These are phyloP conservation scores for Colletotrichum truncatum DNA, from an alignment of 2,329 filamentous ascomycete genomes.

Conservation along the genomic window DNA sequence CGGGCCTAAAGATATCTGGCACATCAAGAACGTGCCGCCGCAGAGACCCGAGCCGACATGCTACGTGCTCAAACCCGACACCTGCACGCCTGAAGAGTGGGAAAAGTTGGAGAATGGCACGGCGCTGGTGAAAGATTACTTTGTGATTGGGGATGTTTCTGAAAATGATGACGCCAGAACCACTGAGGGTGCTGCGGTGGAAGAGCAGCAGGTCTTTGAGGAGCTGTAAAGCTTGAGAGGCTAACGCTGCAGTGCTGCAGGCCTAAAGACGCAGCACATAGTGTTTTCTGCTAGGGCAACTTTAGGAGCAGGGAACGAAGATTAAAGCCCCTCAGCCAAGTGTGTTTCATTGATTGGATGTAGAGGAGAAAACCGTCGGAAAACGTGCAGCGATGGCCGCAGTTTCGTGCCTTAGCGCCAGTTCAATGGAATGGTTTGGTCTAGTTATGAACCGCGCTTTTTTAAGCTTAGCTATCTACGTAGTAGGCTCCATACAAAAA, in stretches of 20 bases:
- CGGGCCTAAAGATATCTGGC: slow-evolving; percentile 45
- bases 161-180: slow-evolving; percentile 1
- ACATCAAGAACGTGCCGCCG: slow-evolving; percentile 58
- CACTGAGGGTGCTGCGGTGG: not conserved
- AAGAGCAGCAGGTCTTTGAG: not conserved
- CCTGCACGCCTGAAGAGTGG: slow-evolving; percentile 64
- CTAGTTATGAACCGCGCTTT: slow-evolving; percentile 3
- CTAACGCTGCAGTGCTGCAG: not conserved
- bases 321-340: slow-evolving; percentile 4
- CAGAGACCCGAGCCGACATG: slow-evolving; percentile 61
- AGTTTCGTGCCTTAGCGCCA: slow-evolving; percentile 16
- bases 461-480: slow-evolving; percentile 18
- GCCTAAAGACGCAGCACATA: too few species aligned
- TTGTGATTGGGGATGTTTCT: slow-evolving; percentile 35
- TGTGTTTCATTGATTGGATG: slow-evolving; percentile 24
- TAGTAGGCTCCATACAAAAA: not conserved
- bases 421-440: not conserved
- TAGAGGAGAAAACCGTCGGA: not conserved
- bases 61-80: slow-evolving; percentile 64
- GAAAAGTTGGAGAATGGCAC: slow-evolving; percentile 58
- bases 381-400: slow-evolving; percentile 15
- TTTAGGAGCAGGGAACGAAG: not conserved
- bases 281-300: not conserved
- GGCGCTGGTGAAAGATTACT: slow-evolving; percentile 56
- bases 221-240: slow-evolving; percentile 1